These are phyloP conservation scores for Geotrichum histeridarum DNA, from an alignment of 1,139 yeast genomes.

Conservation along the genomic window DNA sequence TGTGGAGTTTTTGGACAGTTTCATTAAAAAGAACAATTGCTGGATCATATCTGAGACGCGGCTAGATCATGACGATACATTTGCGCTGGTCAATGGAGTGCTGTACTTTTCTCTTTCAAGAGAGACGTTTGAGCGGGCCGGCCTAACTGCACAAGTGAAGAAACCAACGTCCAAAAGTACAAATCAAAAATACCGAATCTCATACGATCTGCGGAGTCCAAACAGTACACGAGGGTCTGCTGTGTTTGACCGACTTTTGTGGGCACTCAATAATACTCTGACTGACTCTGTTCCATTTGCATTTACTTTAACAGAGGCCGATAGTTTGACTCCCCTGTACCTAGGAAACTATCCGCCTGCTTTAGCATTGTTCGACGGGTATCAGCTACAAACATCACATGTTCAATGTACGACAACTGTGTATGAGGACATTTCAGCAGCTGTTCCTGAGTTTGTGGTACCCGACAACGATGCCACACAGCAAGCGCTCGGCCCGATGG, in stretches of 20 bases:
- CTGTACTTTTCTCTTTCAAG: constrained; percentile 34
- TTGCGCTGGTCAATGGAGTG: constrained; percentile 33
- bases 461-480: constrained; percentile 14
- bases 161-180: constrained; percentile 8
- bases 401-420: constrained; percentile 12
- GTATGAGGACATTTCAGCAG: constrained; percentile 9
- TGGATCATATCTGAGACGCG: constrained; percentile 24
- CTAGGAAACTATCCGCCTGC: constrained; percentile 3
- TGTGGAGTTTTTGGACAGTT: constrained; percentile 12
- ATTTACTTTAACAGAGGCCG: constrained; percentile 2
- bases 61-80: constrained; percentile 36
- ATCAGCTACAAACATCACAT: constrained; percentile 7
- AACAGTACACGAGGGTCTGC: constrained; percentile 16
- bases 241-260: constrained; percentile 36
- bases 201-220: constrained; percentile 24
- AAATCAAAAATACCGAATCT: constrained; percentile 8
- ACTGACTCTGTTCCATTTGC: constrained; percentile 5
- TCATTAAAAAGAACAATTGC: constrained; percentile 18
- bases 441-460: constrained; percentile 20
- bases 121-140: constrained; percentile 35
- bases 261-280: constrained; percentile 34
- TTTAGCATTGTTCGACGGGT: background rate
- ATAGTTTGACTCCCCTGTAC: background rate
- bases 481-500: background rate
- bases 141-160: constrained; percentile 25